Conservation (phyloP, 441 rosid species). For the Euphorbia neoarborescens region DNA sequence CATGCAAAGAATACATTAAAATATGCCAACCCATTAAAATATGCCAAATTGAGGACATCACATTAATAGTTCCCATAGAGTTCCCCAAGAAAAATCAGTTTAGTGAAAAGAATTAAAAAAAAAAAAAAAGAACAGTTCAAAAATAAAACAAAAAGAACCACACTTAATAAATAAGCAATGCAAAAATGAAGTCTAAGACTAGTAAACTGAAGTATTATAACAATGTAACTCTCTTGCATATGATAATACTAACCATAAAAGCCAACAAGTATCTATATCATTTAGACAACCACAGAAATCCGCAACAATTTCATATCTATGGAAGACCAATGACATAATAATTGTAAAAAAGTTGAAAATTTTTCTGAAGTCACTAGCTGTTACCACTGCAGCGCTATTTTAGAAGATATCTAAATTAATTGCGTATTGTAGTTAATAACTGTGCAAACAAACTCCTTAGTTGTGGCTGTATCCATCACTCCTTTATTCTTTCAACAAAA, state of each 20-base stretch:
- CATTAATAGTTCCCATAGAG: background rate
- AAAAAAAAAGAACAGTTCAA: background rate
- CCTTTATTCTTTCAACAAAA: background rate
- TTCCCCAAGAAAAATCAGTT: background rate
- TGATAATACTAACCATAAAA: background rate
- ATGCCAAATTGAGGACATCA: background rate
- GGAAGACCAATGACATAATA: background rate
- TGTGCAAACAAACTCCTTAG: background rate
- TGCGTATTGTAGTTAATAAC: background rate
- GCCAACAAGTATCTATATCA: background rate
- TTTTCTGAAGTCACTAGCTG: too few relatives aligned
- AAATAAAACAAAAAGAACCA: background rate
- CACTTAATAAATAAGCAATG: background rate
- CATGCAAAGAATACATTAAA: slow-evolving; percentile 18
- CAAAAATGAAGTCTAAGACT: background rate
- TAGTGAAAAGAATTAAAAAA: background rate
- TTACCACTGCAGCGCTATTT: background rate
- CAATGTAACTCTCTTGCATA: background rate
- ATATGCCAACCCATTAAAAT: slow-evolving; percentile 2
- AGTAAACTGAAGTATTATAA: background rate
- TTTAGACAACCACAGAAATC: background rate
- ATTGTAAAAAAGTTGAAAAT: background rate
- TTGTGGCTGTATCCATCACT: too few relatives aligned
- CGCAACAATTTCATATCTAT: background rate
- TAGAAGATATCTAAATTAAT: background rate